These are phyloP conservation scores for Yamadazyma scolyti DNA, from an alignment of 805 yeast genomes.

Conservation along the genomic window DNA sequence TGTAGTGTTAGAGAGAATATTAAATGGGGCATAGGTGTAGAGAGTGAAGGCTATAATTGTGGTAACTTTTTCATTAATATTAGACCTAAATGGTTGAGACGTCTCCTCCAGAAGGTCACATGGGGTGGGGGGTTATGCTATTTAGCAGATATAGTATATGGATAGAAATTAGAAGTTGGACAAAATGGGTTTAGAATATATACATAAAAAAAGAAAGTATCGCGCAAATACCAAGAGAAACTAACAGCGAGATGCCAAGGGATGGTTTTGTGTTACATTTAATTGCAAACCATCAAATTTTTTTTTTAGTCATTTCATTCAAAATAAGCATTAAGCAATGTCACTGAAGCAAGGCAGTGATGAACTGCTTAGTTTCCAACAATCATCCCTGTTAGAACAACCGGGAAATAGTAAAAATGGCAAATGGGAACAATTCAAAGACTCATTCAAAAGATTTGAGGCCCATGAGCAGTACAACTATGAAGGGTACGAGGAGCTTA, in stretches of 20 bases:
- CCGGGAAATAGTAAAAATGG: background rate
- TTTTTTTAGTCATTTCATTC: too few relatives aligned
- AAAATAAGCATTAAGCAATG: too few relatives aligned
- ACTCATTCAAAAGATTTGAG: conserved; percentile 41
- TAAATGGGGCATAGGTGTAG: conserved; percentile 84
- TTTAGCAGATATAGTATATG: conserved; percentile 47
- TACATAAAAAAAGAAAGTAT: too few relatives aligned
- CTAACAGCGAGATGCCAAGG: too few relatives aligned
- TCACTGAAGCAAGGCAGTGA: too few relatives aligned
- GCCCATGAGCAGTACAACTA: conserved; percentile 17
- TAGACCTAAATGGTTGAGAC: conserved; percentile 49
- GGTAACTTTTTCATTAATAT: conserved; percentile 58
- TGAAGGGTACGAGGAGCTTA: conserved; percentile 16
- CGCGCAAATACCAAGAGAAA: too few relatives aligned
- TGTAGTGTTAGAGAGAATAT: conserved; percentile 75
- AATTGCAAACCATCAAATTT: too few relatives aligned
- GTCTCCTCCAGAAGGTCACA: conserved; percentile 44
- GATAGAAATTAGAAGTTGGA: too few relatives aligned
- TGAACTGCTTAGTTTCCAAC: too few relatives aligned
- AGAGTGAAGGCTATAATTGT: conserved; percentile 81
- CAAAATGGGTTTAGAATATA: too few relatives aligned
- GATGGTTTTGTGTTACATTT: too few relatives aligned
- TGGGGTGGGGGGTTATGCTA: conserved; percentile 65
- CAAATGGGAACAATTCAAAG: conserved; percentile 43
- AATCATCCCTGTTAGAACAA: too few relatives aligned